These are phyloP conservation scores for Phylloporus arenicola DNA, from an alignment of 768 basidiomycete genomes.

Conservation along the genomic window DNA sequence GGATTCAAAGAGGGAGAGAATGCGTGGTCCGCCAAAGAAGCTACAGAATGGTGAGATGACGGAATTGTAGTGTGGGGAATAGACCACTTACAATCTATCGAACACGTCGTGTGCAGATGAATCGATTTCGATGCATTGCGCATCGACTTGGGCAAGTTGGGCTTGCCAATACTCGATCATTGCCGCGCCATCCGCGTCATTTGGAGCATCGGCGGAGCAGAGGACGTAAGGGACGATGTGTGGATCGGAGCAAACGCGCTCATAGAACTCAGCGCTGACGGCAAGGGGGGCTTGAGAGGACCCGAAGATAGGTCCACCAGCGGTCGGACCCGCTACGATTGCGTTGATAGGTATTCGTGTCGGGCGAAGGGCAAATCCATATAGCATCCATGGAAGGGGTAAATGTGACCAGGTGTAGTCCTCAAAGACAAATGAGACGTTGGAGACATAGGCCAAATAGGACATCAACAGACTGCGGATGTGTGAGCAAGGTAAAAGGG, in stretches of 20 bases:
- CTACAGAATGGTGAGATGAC: slow-evolving; percentile 21
- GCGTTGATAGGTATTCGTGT: slow-evolving; percentile 53
- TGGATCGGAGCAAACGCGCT: slow-evolving; percentile 39
- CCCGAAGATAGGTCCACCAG: slow-evolving; percentile 39
- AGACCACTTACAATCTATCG: slow-evolving; percentile 40
- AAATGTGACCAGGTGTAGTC: slow-evolving; percentile 57
- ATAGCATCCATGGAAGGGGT: slow-evolving; percentile 49
- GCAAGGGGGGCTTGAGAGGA: slow-evolving; percentile 29
- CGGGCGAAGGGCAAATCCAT: slow-evolving; percentile 49
- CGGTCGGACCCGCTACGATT: slow-evolving; percentile 51
- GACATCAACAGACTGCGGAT: slow-evolving; percentile 41
- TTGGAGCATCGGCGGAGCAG: slow-evolving; percentile 33
- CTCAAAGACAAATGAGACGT: slow-evolving; percentile 57
- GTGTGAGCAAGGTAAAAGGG: not conserved
- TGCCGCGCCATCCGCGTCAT: slow-evolving; percentile 34
- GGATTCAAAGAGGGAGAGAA: slow-evolving; percentile 40
- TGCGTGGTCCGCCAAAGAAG: slow-evolving; percentile 39
- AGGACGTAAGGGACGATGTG: slow-evolving; percentile 30
- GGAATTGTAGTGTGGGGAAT: not conserved
- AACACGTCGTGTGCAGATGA: slow-evolving; percentile 39
- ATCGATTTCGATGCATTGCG: slow-evolving; percentile 43
- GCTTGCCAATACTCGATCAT: slow-evolving; percentile 50
- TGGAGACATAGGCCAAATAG: slow-evolving; percentile 45
- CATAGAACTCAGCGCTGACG: slow-evolving; percentile 46
- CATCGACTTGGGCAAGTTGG: slow-evolving; percentile 31